These are phyloP conservation scores for Teratosphaeria destructans DNA, from an alignment of 2,329 filamentous ascomycete species.

Conservation along the genomic window DNA sequence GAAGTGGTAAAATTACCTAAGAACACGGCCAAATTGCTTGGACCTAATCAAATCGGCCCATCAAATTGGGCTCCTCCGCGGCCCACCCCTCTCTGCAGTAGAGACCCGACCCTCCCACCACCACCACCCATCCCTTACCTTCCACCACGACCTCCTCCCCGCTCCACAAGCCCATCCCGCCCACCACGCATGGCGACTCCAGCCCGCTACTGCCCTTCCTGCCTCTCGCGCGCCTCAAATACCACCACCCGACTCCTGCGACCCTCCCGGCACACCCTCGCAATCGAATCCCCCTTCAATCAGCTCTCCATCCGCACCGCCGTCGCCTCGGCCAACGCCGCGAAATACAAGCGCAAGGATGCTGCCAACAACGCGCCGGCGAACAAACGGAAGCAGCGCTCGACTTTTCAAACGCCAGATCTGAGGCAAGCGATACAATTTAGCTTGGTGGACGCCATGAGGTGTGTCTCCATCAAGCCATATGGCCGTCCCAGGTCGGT, in stretches of 20 bases:
- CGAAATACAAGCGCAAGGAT: conserved; percentile 34
- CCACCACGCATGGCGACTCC: background rate
- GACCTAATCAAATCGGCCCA: no score
- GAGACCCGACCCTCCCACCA: background rate
- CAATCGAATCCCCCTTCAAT: conserved; percentile 9
- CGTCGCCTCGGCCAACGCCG: conserved; percentile 27
- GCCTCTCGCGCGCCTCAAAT: conserved; percentile 12
- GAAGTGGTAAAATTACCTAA: no score
- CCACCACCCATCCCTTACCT: background rate
- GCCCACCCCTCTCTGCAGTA: background rate
- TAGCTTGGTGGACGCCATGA: conserved; percentile 83
- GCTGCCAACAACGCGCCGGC: conserved; percentile 37
- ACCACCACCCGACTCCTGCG: conserved; percentile 7
- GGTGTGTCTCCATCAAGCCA: conserved; percentile 38
- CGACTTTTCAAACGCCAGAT: conserved; percentile 53
- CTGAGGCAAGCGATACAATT: conserved; percentile 61
- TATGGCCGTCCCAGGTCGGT: background rate
- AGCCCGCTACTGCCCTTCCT: conserved; percentile 18
- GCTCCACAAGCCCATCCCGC: background rate
- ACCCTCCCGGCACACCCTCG: conserved; percentile 8
- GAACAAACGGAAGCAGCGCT: conserved; percentile 53
- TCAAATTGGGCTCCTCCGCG: no score
- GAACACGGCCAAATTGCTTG: no score
- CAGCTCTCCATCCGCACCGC: conserved; percentile 28
- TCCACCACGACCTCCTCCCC: background rate